These are phyloP conservation scores for Dioszegia hungarica DNA, from an alignment of 768 basidiomycete genomes.

Conservation along the genomic window DNA sequence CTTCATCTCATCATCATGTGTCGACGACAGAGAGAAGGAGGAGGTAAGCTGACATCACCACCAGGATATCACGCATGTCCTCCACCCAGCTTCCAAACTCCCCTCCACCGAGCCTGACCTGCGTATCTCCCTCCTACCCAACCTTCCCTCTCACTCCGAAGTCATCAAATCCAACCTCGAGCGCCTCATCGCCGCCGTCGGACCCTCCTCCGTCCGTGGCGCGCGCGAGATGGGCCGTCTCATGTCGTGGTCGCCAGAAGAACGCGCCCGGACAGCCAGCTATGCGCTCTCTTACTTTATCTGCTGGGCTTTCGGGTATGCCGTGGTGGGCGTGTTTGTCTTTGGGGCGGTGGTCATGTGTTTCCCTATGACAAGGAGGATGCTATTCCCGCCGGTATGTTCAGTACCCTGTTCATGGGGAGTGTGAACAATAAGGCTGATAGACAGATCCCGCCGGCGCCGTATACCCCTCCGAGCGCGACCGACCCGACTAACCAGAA, in stretches of 20 bases:
- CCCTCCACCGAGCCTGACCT: slow-evolving; percentile 50
- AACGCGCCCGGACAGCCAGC: slow-evolving; percentile 39
- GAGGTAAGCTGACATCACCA: neutral
- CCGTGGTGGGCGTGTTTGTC: slow-evolving; percentile 41
- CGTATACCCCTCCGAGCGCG: slow-evolving; percentile 48
- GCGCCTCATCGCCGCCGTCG: slow-evolving; percentile 48
- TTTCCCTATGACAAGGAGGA: slow-evolving; percentile 43
- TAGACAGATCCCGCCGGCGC: slow-evolving; percentile 29
- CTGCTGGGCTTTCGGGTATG: slow-evolving; percentile 48
- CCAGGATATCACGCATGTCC: slow-evolving; percentile 50
- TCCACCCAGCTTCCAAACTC: slow-evolving; percentile 46
- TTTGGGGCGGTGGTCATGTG: slow-evolving; percentile 47
- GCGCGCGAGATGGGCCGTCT: slow-evolving; percentile 45
- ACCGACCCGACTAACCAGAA: slow-evolving; percentile 50
- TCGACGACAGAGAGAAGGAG: too few species aligned
- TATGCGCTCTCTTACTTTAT: slow-evolving; percentile 49
- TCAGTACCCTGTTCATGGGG: neutral
- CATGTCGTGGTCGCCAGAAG: slow-evolving; percentile 48
- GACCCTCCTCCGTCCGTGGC: slow-evolving; percentile 44
- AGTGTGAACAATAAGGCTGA: neutral
- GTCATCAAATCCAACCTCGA: slow-evolving; percentile 50
- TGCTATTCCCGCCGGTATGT: slow-evolving; percentile 49
- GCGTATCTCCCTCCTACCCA: slow-evolving; percentile 49
- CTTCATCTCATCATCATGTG: neutral
- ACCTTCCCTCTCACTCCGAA: slow-evolving; percentile 50